These are phyloP conservation scores for Zelopaecilomyces penicillatus DNA, from an alignment of 2,329 filamentous ascomycete genomes.

Conservation along the genomic window DNA sequence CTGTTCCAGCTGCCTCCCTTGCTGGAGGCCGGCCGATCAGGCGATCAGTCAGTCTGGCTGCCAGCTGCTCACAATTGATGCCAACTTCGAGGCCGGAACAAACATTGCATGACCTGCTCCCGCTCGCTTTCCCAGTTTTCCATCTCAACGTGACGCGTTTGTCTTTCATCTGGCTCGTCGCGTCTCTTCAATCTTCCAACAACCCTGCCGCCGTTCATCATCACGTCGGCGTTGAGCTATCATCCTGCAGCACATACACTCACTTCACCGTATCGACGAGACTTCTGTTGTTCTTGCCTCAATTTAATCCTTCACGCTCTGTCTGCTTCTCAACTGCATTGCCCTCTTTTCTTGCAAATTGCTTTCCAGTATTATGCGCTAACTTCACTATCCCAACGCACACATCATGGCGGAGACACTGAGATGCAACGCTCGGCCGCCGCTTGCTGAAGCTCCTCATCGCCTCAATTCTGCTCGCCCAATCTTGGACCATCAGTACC, in stretches of 20 bases:
- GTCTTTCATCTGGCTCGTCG: conserved; percentile 4
- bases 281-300: too few species aligned
- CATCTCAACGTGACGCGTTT: background rate
- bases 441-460: conserved; percentile 39
- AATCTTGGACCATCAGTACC: conserved; percentile 16
- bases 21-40: too few species aligned
- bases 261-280: too few species aligned
- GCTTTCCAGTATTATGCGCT: conserved; percentile 27
- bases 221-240: background rate
- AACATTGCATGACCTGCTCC: conserved; percentile 13
- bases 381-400: conserved; percentile 16
- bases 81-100: conserved; percentile 7
- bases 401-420: conserved; percentile 22
- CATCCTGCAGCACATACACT: too few species aligned
- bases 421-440: conserved; percentile 26
- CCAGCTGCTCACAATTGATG: conserved; percentile 5
- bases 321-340: conserved; percentile 4
- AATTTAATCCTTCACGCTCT: background rate
- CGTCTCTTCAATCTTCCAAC: background rate
- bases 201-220: background rate
- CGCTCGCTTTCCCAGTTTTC: conserved; percentile 1
- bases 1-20: conserved; percentile 8
- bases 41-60: background rate
- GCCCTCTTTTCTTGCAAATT: conserved; percentile 1
- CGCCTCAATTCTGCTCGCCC: conserved; percentile 36